Evolutionary conservation across 2,329 filamentous ascomycete species (phyloP), one percentile per base, ranked within the genome.

Genomic region (Fusarium longipes): DNA sequence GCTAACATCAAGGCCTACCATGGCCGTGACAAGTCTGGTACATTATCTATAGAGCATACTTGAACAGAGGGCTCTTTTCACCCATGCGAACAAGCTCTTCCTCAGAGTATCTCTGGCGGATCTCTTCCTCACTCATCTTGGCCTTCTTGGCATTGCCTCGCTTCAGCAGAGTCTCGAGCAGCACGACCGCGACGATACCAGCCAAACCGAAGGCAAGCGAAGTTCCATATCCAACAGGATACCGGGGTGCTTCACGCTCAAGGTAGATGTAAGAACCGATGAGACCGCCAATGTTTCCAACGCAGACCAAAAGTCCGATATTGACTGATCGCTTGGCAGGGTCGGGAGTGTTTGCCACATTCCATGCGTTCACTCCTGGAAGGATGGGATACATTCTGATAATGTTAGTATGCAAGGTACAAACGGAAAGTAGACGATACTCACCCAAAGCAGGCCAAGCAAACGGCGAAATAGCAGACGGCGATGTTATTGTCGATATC

Each of bases 321-420:
- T 78, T 77, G 42, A 82, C 77, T 7, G 79, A 79, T 22, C 81
- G 75, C 45, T 80, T 82, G 0, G 74, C 73, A 0, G 81, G 74
- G 5, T 76, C 73, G 0, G 79, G 76, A 0, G 77, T 73, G 51
- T 82, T 83, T 55, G 74, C 75, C 0, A 79, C 75, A 33, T 77
- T 80, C 81, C 81, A 83, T 1, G 80, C 76, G 32, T 78, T 81
- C 22, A 77, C 77, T 3, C 75, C 80, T 0, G 80, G 80, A 2
- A 79, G 75, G 42, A 81, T 81, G 0, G 80, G 80, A 45, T 82
- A 82, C 57, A 60, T 60, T 18, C 57, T 60, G 5, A 2, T 12
- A 6, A 4, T 1, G 27, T 60, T 44, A 60, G 38, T 20, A 12
- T 20, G 1, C 1, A 7, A 0, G 18, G n/a, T n/a, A 3, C 7